These are phyloP conservation scores for Artemisia argyi DNA, from an alignment of 129 eudicot species.

Conservation along the genomic window DNA sequence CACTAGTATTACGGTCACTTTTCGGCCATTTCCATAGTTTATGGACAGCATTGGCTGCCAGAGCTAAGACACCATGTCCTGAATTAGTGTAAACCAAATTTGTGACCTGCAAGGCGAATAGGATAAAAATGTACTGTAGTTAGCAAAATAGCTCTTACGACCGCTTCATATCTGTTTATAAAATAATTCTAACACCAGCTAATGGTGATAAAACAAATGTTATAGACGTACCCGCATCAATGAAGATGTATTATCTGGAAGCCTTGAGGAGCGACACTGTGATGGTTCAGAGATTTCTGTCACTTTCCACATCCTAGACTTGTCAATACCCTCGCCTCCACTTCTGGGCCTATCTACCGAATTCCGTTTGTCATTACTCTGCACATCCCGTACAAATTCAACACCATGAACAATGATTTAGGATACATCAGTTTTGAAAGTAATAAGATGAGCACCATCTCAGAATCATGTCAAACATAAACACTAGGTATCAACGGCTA, in stretches of 20 bases:
- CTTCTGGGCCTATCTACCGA: constrained; percentile 60
- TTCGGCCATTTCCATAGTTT: constrained; percentile 82
- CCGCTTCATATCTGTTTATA: neutral
- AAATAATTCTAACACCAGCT: neutral
- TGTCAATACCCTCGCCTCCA: constrained; percentile 59
- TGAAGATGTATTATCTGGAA: constrained; percentile 62
- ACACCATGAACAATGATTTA: constrained; percentile 8
- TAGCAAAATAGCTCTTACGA: neutral
- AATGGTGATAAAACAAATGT: neutral
- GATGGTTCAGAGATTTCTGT: constrained; percentile 71
- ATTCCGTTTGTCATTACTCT: constrained; percentile 66
- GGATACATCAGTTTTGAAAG: too few relatives aligned
- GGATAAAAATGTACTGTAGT: neutral
- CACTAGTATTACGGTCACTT: constrained; percentile 53
- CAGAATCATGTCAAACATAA: too few relatives aligned
- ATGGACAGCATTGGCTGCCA: constrained; percentile 81
- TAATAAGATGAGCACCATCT: too few relatives aligned
- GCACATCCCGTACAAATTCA: constrained; percentile 13
- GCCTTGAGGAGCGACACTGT: constrained; percentile 68
- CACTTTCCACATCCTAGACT: constrained; percentile 61
- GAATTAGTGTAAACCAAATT: constrained; percentile 76
- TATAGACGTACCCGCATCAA: constrained; percentile 54
- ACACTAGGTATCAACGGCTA: neutral
- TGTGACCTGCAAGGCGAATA: constrained; percentile 46
- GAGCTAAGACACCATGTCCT: constrained; percentile 66